A percentile compares a stretch with the other conserved stretches of the same genome.
Evolutionary conservation across 2,329 filamentous ascomycete genomes (phyloP).

Genomic region (Trichophyton mentagrophytes): DNA sequence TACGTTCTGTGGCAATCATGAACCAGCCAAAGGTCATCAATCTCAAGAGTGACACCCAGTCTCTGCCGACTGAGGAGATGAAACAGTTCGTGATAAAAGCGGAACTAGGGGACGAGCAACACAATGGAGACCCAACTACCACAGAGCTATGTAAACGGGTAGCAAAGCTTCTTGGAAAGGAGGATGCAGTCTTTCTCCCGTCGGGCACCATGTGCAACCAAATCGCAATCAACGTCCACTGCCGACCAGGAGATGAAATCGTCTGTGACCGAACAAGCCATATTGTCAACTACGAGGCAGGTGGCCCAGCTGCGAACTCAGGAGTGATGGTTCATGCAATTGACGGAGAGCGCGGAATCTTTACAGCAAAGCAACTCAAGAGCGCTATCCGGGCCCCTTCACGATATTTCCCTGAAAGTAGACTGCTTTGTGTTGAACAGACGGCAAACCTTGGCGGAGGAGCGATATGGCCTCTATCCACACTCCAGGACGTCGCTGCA

Average conservation of each 20-base stretch:
- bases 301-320: conserved; percentile 2
- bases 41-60: conserved; percentile 20
- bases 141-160: conserved; percentile 12
- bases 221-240: conserved; percentile 12
- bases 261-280: conserved; percentile 12
- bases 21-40: conserved; percentile 7
- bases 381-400: neutral
- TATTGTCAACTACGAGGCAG: conserved; percentile 14
- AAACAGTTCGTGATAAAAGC: conserved; percentile 13
- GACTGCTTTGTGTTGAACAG: conserved; percentile 27
- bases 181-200: conserved; percentile 13
- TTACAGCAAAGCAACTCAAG: neutral
- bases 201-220: conserved; percentile 19
- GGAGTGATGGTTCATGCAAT: conserved; percentile 41
- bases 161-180: conserved; percentile 13
- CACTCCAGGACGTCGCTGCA: conserved; percentile 50
- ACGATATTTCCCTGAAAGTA: conserved; percentile 15
- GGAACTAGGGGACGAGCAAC: conserved; percentile 16
- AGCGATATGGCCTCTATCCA: conserved; percentile 56
- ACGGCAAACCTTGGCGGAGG: conserved; percentile 71
- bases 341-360: neutral
- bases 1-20: neutral
- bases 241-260: conserved; percentile 13
- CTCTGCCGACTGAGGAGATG: conserved; percentile 18
- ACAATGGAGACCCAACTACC: conserved; percentile 14